Base-by-base conservation (phyloP, 2,329 filamentous ascomycete genomes). In the Shiraia bambusicola region DNA sequence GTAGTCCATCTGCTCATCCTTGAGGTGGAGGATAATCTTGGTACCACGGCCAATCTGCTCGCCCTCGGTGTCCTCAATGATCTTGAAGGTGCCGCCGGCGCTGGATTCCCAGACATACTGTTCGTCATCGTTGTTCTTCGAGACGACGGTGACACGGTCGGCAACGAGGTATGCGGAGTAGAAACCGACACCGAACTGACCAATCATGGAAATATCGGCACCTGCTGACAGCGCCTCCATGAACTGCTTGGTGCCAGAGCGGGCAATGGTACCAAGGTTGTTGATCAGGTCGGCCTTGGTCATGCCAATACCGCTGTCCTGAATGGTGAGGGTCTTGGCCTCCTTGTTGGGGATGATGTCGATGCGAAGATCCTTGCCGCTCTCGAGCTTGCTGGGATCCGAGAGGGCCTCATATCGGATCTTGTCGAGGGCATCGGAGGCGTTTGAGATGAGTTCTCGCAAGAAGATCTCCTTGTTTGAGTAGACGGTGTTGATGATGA, bases 401-500 rank as follows among this genome's bases (percentile, higher is more conserved):
- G 92, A 95, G 65, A 98, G 83, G 60, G 93, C 83, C 82, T 96
- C 89, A 83, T 98, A 98, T 74, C 93, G 87, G 75, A 98, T 95
- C 87, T 98, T 98, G 87, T 98, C 93, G 66, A 98, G 83, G 49
- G 93, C 93, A 86, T 98, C 93, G 68, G 92, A 97, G 71, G 87
- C 86, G 79, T 98, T 98, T 78, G 93, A 97, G 70, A 98, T 88
- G 66, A 98, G 73, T 79, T 98, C 93, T 86, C 93, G 82, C 67
- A 98, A 79, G 86, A 98, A 98, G 73, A 98, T 97, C 79, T 97
- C 93, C 83, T 98, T 98, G 87, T 98, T 98, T 65, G 91, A 96
- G 83, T 97, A 98, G 80, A 98, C 93, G 60, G 93, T 97, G 88
- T 98, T 98, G 84, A 98, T 98, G 78, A 98, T 98, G 73, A 98